Evolutionary conservation across 345 rosid species (phyloP).

Genomic region (Citrus sp.): DNA sequence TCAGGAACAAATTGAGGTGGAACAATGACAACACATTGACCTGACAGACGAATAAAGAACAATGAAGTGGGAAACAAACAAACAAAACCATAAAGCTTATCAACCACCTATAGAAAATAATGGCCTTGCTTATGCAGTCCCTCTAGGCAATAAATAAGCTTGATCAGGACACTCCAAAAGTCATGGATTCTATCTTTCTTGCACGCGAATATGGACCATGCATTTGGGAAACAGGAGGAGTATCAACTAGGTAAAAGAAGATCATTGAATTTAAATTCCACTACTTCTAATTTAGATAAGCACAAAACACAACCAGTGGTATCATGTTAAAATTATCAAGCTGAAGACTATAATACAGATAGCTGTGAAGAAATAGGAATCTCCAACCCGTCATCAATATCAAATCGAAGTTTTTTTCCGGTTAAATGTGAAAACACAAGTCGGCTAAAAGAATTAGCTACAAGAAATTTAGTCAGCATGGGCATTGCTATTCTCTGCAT

Average conservation of each 20-base stretch:
- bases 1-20: neutral
- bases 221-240: neutral
- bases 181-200: neutral
- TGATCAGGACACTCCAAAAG: neutral
- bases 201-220: neutral
- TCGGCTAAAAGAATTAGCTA: neutral
- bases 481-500: neutral
- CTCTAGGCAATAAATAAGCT: neutral
- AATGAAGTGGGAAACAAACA: neutral
- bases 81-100: neutral
- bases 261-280: neutral
- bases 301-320: neutral
- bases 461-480: neutral
- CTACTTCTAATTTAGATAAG: neutral
- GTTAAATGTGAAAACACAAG: neutral
- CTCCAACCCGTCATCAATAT: neutral
- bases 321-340: neutral
- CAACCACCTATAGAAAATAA: neutral
- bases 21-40: constrained; percentile 4
- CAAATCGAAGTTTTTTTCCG: neutral
- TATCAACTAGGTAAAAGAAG: neutral
- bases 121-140: neutral
- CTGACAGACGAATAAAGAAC: neutral
- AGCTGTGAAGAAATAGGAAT: neutral
- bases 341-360: neutral